Evolutionary conservation across 1,284 basidiomycete genomes (phyloP), one percentile per base, ranked within the genome.

Genomic region (Vanrija pseudolonga): DNA sequence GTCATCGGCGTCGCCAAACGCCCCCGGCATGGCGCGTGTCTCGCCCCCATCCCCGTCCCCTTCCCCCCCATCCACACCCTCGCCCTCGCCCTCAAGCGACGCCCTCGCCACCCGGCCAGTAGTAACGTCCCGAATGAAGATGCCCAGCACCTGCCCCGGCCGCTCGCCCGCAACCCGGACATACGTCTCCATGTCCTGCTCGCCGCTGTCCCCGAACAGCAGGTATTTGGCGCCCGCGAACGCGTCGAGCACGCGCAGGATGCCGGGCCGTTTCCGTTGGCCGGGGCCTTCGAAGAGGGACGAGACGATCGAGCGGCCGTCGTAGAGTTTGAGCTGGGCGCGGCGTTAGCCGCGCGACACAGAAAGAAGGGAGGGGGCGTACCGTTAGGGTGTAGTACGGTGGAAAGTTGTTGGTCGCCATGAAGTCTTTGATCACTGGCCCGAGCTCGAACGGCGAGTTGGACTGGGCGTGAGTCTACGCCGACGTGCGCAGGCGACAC

Each of bases 391-490:
- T 93, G 78, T 63, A 67, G 32, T 65, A 65, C 0, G 54, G 20
- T 7, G 74, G 71, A 54, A 76, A 75, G 20, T 81, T 76, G 5
- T 89, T 84, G 24, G 87, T 71, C 28, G 79, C 74, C 53, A 98
- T 81, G 72, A 95, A 97, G 36, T 89, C 84, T 56, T 80, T 82
- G 26, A 97, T 78, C 15, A 93, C 80, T 0, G 84, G 87, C 37
- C 91, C 81, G n/a, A 94, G 80, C 66, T 92, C 89, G 63, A 86
- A 89, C 0, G 93, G 93, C 0, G 87, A 86, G 69, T 96, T 96
- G 20, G 89, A 92, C 85, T 94, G 65, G 51, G 38, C 6, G 15
- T 32, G 11, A 32, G 32, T 12, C 9, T 26, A 5, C 24, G 12
- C 28, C 2, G 14, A 2, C 12, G 12, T 14, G 1, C 2, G 14